Evolutionary conservation across 1,284 basidiomycete species (phyloP).

Genomic region (Cystobasidiaceae sp.): DNA sequence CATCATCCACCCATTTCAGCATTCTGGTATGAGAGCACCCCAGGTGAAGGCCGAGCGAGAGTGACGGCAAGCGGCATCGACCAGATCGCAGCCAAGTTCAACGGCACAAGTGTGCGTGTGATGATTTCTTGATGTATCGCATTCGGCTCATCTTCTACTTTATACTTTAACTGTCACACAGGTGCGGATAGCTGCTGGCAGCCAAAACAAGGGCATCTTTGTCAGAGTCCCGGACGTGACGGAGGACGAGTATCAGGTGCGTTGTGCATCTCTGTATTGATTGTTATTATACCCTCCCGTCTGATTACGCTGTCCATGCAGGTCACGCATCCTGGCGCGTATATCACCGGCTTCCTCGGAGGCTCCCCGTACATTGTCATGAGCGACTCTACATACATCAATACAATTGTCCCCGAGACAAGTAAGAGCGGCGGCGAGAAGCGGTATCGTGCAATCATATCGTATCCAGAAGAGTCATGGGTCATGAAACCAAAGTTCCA

Average conservation of each 20-base stretch:
- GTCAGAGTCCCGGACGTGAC: slow-evolving; percentile 64
- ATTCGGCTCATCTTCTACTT: too few relatives aligned
- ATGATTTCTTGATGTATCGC: too few relatives aligned
- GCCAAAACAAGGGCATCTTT: slow-evolving; percentile 82
- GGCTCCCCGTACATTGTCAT: slow-evolving; percentile 87
- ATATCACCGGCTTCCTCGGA: slow-evolving; percentile 85
- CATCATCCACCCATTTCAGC: slow-evolving; percentile 95
- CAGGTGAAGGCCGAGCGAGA: slow-evolving; percentile 30
- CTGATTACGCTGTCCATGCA: slow-evolving; percentile 46
- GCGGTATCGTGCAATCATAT: slow-evolving; percentile 72
- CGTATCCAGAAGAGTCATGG: slow-evolving; percentile 99
- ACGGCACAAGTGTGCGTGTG: slow-evolving; percentile 36
- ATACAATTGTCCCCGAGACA: slow-evolving; percentile 57
- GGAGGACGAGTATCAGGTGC: slow-evolving; percentile 53
- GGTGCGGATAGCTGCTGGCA: slow-evolving; percentile 73
- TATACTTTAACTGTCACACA: slow-evolving; percentile 49
- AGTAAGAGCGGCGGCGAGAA: slow-evolving; percentile 45
- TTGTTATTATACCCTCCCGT: too few relatives aligned
- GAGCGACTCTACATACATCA: slow-evolving; percentile 72
- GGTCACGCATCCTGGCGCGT: slow-evolving; percentile 82
- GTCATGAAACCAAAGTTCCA: slow-evolving; percentile 80
- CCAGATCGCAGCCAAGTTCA: slow-evolving; percentile 77
- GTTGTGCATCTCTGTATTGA: neutral
- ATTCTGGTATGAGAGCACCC: slow-evolving; percentile 59
- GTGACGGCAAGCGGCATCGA: slow-evolving; percentile 55